Conservation (phyloP, 495 filamentous ascomycete species). For the Penicillium chermesinum region DNA sequence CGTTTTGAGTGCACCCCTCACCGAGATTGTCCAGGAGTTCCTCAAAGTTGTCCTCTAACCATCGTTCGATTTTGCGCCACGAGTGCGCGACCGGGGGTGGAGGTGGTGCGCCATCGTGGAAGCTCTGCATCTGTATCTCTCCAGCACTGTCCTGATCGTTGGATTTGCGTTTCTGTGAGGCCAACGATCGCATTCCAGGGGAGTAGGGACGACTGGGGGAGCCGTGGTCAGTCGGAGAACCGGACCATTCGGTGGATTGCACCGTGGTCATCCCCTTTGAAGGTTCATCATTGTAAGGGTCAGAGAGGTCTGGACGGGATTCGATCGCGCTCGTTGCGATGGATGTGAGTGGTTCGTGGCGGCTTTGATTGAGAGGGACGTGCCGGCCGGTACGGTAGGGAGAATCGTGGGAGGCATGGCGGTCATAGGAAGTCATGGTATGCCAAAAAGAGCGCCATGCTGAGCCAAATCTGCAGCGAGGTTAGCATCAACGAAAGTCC, state of each 20-base stretch:
- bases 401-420: slow-evolving; percentile 80
- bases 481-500: neutral
- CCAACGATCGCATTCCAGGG: slow-evolving; percentile 77
- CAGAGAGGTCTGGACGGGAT: slow-evolving; percentile 68
- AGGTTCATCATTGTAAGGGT: slow-evolving; percentile 67
- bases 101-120: slow-evolving; percentile 85
- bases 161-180: slow-evolving; percentile 50
- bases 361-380: slow-evolving; percentile 67
- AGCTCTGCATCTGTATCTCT: slow-evolving; percentile 96
- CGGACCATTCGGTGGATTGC: slow-evolving; percentile 52
- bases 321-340: slow-evolving; percentile 73
- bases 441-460: slow-evolving; percentile 87
- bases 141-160: slow-evolving; percentile 58
- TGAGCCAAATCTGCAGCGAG: slow-evolving; percentile 47
- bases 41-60: slow-evolving; percentile 91
- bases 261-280: slow-evolving; percentile 49
- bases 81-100: slow-evolving; percentile 82
- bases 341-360: slow-evolving; percentile 68
- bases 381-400: slow-evolving; percentile 79
- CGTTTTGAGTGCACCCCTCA: slow-evolving; percentile 86
- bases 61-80: slow-evolving; percentile 89
- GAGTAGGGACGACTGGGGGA: slow-evolving; percentile 69
- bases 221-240: slow-evolving; percentile 52
- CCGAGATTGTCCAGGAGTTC: slow-evolving; percentile 91
- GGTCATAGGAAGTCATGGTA: slow-evolving; percentile 77